These are phyloP conservation scores for Metschnikowia aberdeeniae DNA, from an alignment of 805 yeast genomes.

Conservation along the genomic window DNA sequence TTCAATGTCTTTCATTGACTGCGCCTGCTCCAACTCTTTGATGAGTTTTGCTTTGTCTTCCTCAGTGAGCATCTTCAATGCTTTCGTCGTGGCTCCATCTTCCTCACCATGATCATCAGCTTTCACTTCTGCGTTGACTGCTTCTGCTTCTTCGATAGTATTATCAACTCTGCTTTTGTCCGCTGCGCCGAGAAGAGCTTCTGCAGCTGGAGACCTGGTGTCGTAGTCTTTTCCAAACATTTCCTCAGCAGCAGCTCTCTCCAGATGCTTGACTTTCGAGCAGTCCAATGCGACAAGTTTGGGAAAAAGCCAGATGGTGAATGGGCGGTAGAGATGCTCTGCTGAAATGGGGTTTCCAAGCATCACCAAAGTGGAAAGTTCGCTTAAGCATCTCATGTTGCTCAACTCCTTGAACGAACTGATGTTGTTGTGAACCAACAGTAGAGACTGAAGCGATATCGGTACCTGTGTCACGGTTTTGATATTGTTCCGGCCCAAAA, in stretches of 20 bases:
- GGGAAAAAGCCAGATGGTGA: slow-evolving; percentile 62
- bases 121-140: not conserved
- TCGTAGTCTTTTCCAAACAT: slow-evolving; percentile 32
- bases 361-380: slow-evolving; percentile 41
- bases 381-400: slow-evolving; percentile 8
- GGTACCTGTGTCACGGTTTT: slow-evolving; percentile 27
- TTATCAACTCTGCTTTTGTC: not conserved
- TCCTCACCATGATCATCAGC: not conserved
- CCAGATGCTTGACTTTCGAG: slow-evolving; percentile 52
- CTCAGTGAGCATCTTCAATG: slow-evolving; percentile 46
- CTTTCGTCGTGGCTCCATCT: slow-evolving; percentile 22
- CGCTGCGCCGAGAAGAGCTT: slow-evolving; percentile 15
- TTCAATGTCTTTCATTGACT: slow-evolving; percentile 70
- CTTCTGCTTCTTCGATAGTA: not conserved
- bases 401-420: slow-evolving; percentile 38
- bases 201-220: slow-evolving; percentile 29
- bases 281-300: slow-evolving; percentile 63
- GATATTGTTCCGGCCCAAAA: slow-evolving; percentile 64
- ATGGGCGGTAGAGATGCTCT: slow-evolving; percentile 52
- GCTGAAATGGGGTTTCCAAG: slow-evolving; percentile 55
- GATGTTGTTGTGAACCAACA: slow-evolving; percentile 51
- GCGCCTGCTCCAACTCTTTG: slow-evolving; percentile 55
- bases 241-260: slow-evolving; percentile 44
- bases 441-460: slow-evolving; percentile 39
- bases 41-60: slow-evolving; percentile 52